Conservation (phyloP, 495 filamentous ascomycete genomes). For the Talaromyces ruber region DNA sequence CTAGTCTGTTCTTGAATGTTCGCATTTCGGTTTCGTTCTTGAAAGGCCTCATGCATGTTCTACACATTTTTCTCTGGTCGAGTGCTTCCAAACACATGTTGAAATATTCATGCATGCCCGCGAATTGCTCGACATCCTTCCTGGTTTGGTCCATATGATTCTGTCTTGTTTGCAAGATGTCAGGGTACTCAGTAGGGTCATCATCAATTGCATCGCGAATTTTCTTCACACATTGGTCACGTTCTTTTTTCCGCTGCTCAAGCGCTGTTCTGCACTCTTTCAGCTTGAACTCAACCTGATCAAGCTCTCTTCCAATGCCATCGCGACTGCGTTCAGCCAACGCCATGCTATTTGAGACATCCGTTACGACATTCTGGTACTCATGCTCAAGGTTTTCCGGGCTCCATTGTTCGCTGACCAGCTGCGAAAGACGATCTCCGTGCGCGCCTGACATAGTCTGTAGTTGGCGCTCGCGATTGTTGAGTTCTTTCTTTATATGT, state of each 20-base stretch:
- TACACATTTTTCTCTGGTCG: constrained; percentile 56
- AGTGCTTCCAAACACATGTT: constrained; percentile 48
- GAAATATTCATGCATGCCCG: constrained; percentile 56
- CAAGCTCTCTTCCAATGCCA: constrained; percentile 57
- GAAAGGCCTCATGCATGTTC: constrained; percentile 60
- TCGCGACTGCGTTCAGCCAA: constrained; percentile 65
- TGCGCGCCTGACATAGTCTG: constrained; percentile 71
- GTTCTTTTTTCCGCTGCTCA: constrained; percentile 55
- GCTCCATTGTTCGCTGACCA: constrained; percentile 59
- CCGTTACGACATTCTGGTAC: constrained; percentile 57
- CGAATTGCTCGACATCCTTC: constrained; percentile 53
- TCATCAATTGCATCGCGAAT: constrained; percentile 41
- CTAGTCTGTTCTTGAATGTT: constrained; percentile 52
- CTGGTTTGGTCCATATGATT: constrained; percentile 50
- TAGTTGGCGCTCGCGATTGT: constrained; percentile 59
- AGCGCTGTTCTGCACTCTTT: constrained; percentile 50
- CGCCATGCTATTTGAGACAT: constrained; percentile 39
- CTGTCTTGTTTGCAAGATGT: constrained; percentile 47
- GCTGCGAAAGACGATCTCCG: constrained; percentile 52
- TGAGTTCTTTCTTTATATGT: constrained; percentile 65
- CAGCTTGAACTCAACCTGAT: constrained; percentile 72
- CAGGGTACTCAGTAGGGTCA: constrained; percentile 45
- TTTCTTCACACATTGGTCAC: constrained; percentile 45
- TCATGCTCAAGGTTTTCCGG: constrained; percentile 60
- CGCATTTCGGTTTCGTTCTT: constrained; percentile 47